phyloP scores from a whole-genome alignment of 2,329 filamentous ascomycete genomes.

The Trichoderma endophyticum region DNA sequence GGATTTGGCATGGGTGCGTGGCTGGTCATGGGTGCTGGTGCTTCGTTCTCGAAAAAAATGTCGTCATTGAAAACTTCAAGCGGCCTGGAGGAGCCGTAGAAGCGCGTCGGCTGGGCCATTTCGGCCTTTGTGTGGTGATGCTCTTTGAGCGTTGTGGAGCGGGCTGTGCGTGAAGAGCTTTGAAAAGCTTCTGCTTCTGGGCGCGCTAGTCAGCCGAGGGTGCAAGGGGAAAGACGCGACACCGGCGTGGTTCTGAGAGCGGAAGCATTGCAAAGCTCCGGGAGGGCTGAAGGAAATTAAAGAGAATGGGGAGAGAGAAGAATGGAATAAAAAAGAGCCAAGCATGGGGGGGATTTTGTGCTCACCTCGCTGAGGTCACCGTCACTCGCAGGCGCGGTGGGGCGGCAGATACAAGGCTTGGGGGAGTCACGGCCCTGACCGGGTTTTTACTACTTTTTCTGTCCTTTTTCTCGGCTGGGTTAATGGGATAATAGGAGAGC shows the following conservation, averaged over 20 bases:
- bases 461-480: constrained; percentile 4
- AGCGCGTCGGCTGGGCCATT: constrained; percentile 54
- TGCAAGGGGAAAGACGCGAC: constrained; percentile 11
- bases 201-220: constrained; percentile 14
- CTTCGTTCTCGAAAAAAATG: constrained; percentile 43
- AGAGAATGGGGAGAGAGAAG: neutral
- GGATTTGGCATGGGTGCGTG: constrained; percentile 55
- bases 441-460: constrained; percentile 8
- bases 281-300: neutral
- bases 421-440: constrained; percentile 15
- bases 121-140: constrained; percentile 34
- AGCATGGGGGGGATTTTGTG: constrained; percentile 3
- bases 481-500: constrained; percentile 11
- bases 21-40: constrained; percentile 46
- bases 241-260: neutral
- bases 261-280: constrained; percentile 7
- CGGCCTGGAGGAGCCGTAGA: constrained; percentile 44
- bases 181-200: neutral
- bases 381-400: constrained; percentile 18
- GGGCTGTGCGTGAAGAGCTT: neutral
- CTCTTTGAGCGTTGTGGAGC: constrained; percentile 7
- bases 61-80: constrained; percentile 54
- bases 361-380: constrained; percentile 20
- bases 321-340: neutral
- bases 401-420: constrained; percentile 17